phyloP scores from a whole-genome alignment of 441 rosid genomes.

The Gossypium schwendimanii region DNA sequence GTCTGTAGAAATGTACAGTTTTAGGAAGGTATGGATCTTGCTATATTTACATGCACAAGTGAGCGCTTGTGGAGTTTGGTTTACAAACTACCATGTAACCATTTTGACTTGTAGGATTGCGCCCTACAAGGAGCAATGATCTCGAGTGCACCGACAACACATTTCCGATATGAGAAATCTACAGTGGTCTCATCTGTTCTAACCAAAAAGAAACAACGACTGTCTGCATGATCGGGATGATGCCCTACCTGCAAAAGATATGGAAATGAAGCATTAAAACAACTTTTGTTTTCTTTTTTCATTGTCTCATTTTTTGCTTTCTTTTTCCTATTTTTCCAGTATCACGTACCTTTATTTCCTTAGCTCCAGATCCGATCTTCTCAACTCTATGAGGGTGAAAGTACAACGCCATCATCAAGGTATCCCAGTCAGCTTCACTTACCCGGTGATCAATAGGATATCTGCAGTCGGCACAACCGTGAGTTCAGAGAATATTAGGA shows the following conservation, averaged over 20 bases:
- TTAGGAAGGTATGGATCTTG: slow-evolving; percentile 5
- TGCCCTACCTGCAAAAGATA: slow-evolving; percentile 46
- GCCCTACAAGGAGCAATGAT: slow-evolving; percentile 60
- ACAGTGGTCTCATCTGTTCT: slow-evolving; percentile 63
- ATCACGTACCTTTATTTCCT: slow-evolving; percentile 53
- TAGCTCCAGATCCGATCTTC: slow-evolving; percentile 68
- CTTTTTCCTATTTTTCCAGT: not conserved
- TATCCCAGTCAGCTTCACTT: slow-evolving; percentile 43
- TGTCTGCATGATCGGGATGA: slow-evolving; percentile 42
- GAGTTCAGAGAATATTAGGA: not conserved
- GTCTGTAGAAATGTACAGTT: slow-evolving; percentile 14
- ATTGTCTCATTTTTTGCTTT: not conserved
- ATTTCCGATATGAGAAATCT: slow-evolving; percentile 85
- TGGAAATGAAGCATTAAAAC: not conserved
- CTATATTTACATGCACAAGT: slow-evolving; percentile 11
- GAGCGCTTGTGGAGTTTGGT: not conserved
- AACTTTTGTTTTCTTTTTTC: not conserved
- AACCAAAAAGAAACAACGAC: slow-evolving; percentile 67
- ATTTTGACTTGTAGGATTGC: slow-evolving; percentile 38
- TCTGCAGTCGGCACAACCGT: slow-evolving; percentile 29
- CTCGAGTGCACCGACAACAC: slow-evolving; percentile 65
- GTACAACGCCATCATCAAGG: slow-evolving; percentile 48
- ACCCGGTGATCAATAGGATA: slow-evolving; percentile 49
- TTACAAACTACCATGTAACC: slow-evolving; percentile 15
- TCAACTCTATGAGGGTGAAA: slow-evolving; percentile 78